Percentiles rank a stretch among this genome's conserved stretches.
These are phyloP conservation scores for Clarireedia paspali DNA, from an alignment of 2,329 filamentous ascomycete species.

Conservation along the genomic window DNA sequence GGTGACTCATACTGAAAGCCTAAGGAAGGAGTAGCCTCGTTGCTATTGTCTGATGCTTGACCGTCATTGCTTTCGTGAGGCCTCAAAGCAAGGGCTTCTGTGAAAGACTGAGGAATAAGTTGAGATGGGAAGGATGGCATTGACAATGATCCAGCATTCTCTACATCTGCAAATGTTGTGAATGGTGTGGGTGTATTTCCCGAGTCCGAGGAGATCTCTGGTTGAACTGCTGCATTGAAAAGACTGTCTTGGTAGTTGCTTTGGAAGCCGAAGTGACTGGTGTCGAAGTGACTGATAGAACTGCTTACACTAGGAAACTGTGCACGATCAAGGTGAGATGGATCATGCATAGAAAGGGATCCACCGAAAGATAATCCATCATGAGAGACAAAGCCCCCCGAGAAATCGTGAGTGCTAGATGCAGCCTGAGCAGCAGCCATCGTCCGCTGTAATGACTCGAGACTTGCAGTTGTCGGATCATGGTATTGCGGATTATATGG, in stretches of 20 bases:
- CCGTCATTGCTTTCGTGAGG: constrained; percentile 13
- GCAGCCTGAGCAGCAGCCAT: constrained; percentile 19
- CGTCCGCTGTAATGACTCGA: constrained; percentile 25
- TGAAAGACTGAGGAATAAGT: constrained; percentile 10
- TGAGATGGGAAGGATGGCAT: constrained; percentile 21
- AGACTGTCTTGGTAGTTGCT: not conserved
- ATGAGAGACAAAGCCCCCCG: constrained; percentile 12
- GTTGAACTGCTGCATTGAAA: constrained; percentile 1
- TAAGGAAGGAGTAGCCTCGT: constrained; percentile 8
- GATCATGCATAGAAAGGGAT: constrained; percentile 12
- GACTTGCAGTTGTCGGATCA: constrained; percentile 21
- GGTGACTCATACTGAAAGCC: constrained; percentile 18
- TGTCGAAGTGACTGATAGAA: not conserved
- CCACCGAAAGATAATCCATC: constrained; percentile 13
- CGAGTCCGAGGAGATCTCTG: constrained; percentile 11
- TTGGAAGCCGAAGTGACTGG: not conserved
- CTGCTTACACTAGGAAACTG: constrained; percentile 19
- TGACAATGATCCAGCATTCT: constrained; percentile 7
- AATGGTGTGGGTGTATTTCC: constrained; percentile 20
- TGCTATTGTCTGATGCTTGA: constrained; percentile 18
- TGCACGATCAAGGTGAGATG: constrained; percentile 17
- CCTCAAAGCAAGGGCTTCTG: constrained; percentile 10
- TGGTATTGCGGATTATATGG: constrained; percentile 24
- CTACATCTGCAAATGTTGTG: constrained; percentile 11
- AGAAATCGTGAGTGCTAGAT: constrained; percentile 17